Evolutionary conservation across 225 moss, liverwort and hornwort species (phyloP).

Genomic region (Sphagnum tenellum): DNA sequence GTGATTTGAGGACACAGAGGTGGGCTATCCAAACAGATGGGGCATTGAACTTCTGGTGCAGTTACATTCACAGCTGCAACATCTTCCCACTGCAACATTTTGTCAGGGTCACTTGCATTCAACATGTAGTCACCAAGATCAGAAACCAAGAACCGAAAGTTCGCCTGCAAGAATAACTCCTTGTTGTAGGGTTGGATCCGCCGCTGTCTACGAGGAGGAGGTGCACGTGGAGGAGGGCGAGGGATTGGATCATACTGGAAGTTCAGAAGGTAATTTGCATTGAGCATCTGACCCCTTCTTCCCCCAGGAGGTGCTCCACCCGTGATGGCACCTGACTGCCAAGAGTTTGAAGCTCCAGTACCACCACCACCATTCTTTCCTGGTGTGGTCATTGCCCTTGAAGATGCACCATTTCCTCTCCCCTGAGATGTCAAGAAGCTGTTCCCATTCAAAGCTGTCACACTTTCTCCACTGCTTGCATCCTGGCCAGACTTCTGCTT

Average conservation of each 20-base stretch:
- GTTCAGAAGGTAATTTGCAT: conserved; percentile 79
- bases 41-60: conserved; percentile 85
- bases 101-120: conserved; percentile 92
- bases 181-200: conserved; percentile 84
- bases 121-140: conserved; percentile 83
- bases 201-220: conserved; percentile 48
- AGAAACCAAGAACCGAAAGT: conserved; percentile 92
- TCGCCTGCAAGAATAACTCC: conserved; percentile 95
- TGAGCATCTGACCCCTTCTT: conserved; percentile 65
- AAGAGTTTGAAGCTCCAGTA: conserved; percentile 37
- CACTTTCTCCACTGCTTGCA: conserved; percentile 30
- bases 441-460: conserved; percentile 36
- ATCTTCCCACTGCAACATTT: conserved; percentile 99
- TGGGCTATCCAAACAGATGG: conserved; percentile 78
- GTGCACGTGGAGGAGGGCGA: conserved; percentile 55
- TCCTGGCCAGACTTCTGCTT: conserved; percentile 41
- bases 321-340: conserved; percentile 28
- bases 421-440: conserved; percentile 5
- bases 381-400: conserved; percentile 19
- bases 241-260: conserved; percentile 93
- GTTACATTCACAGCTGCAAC: conserved; percentile 85
- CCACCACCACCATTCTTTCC: conserved; percentile 15
- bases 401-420: conserved; percentile 17
- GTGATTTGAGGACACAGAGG: conserved; percentile 96
- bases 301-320: conserved; percentile 45